Conservation (phyloP, 495 filamentous ascomycete genomes). For the Penicillium ochrochloron region DNA sequence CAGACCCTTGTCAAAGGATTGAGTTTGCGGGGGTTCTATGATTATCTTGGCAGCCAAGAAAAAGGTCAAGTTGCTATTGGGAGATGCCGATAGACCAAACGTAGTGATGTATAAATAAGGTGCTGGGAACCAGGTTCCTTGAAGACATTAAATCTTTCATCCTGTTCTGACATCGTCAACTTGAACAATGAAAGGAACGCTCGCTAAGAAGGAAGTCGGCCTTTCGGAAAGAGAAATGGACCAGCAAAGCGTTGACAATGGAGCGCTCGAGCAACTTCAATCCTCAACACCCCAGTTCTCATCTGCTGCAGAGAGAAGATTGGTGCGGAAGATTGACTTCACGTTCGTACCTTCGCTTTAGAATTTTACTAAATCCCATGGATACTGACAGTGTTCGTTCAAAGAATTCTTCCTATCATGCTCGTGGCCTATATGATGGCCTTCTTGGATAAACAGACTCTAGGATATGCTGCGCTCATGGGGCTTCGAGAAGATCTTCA, state of each 20-base stretch:
- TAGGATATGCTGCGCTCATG: constrained; percentile 43
- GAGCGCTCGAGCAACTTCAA: constrained; percentile 18
- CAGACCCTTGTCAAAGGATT: constrained; percentile 9
- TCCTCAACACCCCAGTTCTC: constrained; percentile 20
- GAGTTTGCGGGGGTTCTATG: constrained; percentile 19
- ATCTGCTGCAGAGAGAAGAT: constrained; percentile 23
- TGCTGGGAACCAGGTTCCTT: background rate
- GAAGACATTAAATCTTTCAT: background rate
- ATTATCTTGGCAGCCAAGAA: background rate
- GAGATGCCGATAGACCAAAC: background rate
- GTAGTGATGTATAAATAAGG: constrained; percentile 11
- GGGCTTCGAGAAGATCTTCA: constrained; percentile 48
- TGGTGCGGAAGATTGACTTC: constrained; percentile 33
- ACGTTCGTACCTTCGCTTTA: constrained; percentile 13
- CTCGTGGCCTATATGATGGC: constrained; percentile 45
- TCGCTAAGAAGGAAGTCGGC: background rate
- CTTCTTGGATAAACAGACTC: constrained; percentile 58
- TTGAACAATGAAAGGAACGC: background rate
- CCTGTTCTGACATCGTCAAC: background rate
- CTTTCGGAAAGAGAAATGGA: constrained; percentile 7
- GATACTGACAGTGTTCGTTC: background rate
- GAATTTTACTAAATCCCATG: too few relatives aligned
- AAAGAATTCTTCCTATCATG: constrained; percentile 34
- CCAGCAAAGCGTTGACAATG: constrained; percentile 23
- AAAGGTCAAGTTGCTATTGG: background rate